Conservation (phyloP, 2,329 filamentous ascomycete genomes). For the Scedosporium dehoogii region DNA sequence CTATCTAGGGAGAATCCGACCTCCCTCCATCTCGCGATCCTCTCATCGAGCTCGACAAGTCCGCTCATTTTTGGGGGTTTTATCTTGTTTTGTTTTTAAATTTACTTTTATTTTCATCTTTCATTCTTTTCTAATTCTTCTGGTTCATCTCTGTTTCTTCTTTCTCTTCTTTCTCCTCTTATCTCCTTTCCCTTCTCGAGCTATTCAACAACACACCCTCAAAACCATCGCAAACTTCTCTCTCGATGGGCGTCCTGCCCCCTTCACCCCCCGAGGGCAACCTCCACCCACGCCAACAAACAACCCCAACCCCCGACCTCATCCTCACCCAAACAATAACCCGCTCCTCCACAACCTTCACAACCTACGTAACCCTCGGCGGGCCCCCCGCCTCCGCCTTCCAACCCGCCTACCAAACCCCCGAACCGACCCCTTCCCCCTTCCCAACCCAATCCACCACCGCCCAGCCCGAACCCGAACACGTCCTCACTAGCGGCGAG, state of each 20-base stretch:
- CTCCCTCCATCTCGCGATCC: too few relatives aligned
- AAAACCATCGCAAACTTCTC: neutral
- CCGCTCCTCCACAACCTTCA: slow-evolving; percentile 24
- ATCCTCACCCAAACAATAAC: slow-evolving; percentile 27
- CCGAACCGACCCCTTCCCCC: slow-evolving; percentile 9
- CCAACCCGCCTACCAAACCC: slow-evolving; percentile 8
- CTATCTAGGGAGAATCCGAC: too few relatives aligned
- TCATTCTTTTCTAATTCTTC: too few relatives aligned
- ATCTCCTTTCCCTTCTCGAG: neutral
- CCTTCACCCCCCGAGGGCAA: neutral
- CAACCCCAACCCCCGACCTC: neutral
- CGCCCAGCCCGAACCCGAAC: slow-evolving; percentile 1
- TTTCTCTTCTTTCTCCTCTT: neutral
- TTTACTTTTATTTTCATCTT: too few relatives aligned
- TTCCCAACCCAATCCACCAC: slow-evolving; percentile 9
- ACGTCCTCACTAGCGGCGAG: slow-evolving; percentile 22
- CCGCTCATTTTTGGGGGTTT: too few relatives aligned
- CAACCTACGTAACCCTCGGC: slow-evolving; percentile 23
- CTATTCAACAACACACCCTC: neutral
- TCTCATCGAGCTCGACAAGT: too few relatives aligned
- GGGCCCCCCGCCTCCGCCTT: slow-evolving; percentile 8
- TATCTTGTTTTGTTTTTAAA: neutral
- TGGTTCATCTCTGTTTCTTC: neutral
- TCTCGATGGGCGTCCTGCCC: neutral
- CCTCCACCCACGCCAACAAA: neutral